phyloP scores from a whole-genome alignment of 2,329 filamentous ascomycete species.

The Penicillium frequentans region DNA sequence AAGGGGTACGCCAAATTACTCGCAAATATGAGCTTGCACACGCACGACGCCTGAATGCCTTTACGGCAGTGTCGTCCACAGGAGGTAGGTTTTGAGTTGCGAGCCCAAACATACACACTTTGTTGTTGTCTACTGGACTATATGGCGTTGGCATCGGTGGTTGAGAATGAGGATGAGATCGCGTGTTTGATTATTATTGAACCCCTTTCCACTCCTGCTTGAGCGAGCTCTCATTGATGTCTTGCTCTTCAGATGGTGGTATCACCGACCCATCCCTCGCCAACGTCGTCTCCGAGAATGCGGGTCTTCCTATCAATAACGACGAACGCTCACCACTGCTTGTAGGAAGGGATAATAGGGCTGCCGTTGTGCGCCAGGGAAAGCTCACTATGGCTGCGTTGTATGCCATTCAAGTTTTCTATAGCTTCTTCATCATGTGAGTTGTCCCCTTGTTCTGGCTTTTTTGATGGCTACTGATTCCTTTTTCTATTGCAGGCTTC shows the following conservation, averaged over 20 bases:
- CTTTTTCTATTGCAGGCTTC: slow-evolving; percentile 61
- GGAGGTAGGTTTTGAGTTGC: slow-evolving; percentile 31
- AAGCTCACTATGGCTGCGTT: slow-evolving; percentile 78
- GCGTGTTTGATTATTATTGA: neutral
- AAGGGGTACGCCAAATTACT: slow-evolving; percentile 75
- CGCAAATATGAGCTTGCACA: slow-evolving; percentile 69
- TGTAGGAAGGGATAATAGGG: slow-evolving; percentile 69
- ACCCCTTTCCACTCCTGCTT: slow-evolving; percentile 13
- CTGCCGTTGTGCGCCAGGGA: slow-evolving; percentile 62
- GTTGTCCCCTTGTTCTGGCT: slow-evolving; percentile 40
- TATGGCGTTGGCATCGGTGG: slow-evolving; percentile 6
- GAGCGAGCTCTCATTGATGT: slow-evolving; percentile 28
- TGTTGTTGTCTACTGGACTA: neutral
- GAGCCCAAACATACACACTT: neutral
- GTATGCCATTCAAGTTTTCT: slow-evolving; percentile 94
- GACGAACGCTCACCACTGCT: slow-evolving; percentile 69
- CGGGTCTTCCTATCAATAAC: slow-evolving; percentile 16
- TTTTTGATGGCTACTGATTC: neutral
- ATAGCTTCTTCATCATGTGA: slow-evolving; percentile 99
- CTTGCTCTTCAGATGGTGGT: slow-evolving; percentile 37
- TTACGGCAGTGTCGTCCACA: slow-evolving; percentile 33
- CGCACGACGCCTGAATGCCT: slow-evolving; percentile 51
- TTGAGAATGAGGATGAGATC: neutral
- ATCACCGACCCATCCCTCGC: slow-evolving; percentile 30
- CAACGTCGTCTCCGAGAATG: slow-evolving; percentile 21